Conservation (phyloP, 2,329 filamentous ascomycete genomes). For the Aspergillus ibericus region DNA sequence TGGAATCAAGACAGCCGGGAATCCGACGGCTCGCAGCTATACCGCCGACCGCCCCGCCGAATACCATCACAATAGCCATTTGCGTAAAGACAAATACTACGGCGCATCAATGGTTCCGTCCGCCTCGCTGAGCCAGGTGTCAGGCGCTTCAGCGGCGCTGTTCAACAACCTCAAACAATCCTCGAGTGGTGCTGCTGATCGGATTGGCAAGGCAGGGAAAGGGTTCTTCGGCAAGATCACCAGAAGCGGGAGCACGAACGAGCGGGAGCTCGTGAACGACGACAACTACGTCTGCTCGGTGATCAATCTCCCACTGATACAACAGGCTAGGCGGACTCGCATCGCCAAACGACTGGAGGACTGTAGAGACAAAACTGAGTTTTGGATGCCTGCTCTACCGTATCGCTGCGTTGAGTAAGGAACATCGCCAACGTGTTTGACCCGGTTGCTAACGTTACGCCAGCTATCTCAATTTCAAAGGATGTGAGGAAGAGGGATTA, state of each 20-base stretch:
- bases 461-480: conserved; percentile 87
- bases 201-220: conserved; percentile 71
- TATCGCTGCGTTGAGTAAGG: conserved; percentile 87
- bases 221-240: conserved; percentile 77
- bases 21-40: conserved; percentile 64
- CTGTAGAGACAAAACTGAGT: conserved; percentile 93
- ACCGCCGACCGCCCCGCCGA: conserved; percentile 65
- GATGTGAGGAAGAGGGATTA: conserved; percentile 87
- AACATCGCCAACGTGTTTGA: background rate
- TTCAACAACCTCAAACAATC: conserved; percentile 73
- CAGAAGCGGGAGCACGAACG: conserved; percentile 67
- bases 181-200: conserved; percentile 71
- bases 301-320: conserved; percentile 80
- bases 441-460: conserved; percentile 18
- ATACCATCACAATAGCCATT: conserved; percentile 25
- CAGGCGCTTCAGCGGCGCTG: conserved; percentile 61
- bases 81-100: conserved; percentile 35
- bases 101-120: conserved; percentile 44
- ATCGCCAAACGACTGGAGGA: conserved; percentile 87
- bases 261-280: conserved; percentile 69
- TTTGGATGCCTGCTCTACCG: conserved; percentile 96
- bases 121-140: conserved; percentile 49
- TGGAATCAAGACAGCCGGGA: conserved; percentile 67
- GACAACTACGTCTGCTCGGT: conserved; percentile 83
- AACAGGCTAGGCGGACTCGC: conserved; percentile 85